These are phyloP conservation scores for Psilocybe tampanensis DNA, from an alignment of 768 basidiomycete species.

Conservation along the genomic window DNA sequence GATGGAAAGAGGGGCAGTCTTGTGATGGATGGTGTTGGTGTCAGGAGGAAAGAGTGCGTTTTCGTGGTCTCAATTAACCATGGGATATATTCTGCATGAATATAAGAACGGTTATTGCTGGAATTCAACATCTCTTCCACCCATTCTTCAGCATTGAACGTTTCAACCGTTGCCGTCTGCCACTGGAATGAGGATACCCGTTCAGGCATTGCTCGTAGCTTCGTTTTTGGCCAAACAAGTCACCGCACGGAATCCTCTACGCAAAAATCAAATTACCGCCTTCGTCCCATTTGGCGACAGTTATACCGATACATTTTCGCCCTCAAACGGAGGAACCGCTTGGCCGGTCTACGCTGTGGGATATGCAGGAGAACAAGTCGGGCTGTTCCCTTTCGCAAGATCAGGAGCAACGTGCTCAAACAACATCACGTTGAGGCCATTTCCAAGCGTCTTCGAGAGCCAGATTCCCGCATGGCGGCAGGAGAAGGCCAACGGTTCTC, in stretches of 20 bases:
- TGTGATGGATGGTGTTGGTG: no score
- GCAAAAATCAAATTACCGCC: constrained; percentile 8
- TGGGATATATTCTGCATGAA: no score
- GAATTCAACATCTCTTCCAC: no score
- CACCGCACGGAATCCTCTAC: constrained; percentile 6
- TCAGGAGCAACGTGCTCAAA: constrained; percentile 70
- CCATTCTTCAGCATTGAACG: no score
- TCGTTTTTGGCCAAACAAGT: not conserved
- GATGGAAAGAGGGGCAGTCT: no score
- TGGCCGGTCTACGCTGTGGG: constrained; percentile 49
- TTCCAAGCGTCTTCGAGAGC: constrained; percentile 57
- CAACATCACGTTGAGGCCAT: constrained; percentile 54
- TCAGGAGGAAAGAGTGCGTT: no score
- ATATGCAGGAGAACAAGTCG: constrained; percentile 4
- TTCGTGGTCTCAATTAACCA: no score
- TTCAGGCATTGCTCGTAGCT: not conserved
- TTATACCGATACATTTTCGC: constrained; percentile 53
- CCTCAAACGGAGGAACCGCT: constrained; percentile 44
- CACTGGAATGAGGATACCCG: not conserved
- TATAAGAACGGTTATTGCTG: no score
- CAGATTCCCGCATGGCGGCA: constrained; percentile 43
- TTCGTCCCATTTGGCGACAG: constrained; percentile 66
- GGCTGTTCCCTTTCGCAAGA: constrained; percentile 55
- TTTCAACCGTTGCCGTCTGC: no score
- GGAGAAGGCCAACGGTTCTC: constrained; percentile 36